Percentiles rank a stretch among this genome's conserved stretches.
These are phyloP conservation scores for Fraxinus greggii DNA, from an alignment of 305 asterid species.

Conservation along the genomic window DNA sequence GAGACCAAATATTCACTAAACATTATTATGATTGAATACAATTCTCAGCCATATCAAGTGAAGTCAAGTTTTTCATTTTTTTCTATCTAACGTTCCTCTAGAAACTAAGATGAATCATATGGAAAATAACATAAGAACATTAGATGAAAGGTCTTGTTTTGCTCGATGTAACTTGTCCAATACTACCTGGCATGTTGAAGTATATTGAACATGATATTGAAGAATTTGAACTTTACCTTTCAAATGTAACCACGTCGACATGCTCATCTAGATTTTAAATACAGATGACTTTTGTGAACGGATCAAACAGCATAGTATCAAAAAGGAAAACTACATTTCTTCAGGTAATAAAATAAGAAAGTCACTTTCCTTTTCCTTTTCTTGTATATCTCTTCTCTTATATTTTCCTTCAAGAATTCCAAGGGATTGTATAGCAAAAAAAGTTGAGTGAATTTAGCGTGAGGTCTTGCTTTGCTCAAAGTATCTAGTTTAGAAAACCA, in stretches of 20 bases:
- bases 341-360: neutral
- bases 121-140: neutral
- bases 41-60: neutral
- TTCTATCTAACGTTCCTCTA: neutral
- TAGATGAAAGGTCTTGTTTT: neutral
- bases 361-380: neutral
- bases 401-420: neutral
- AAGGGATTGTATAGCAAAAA: constrained; percentile 1
- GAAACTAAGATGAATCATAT: neutral
- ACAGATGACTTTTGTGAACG: neutral
- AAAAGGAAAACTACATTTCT: neutral
- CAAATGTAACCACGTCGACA: neutral
- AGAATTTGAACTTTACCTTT: neutral
- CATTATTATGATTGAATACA: neutral
- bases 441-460: constrained; percentile 1
- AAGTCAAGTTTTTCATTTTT: neutral
- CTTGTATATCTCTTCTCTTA: neutral
- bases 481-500: constrained; percentile 5
- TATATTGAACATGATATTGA: neutral
- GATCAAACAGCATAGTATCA: neutral
- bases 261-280: neutral
- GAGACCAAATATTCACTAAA: neutral
- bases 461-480: constrained; percentile 14
- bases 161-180: neutral
- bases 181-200: neutral